Evolutionary conservation across 1,139 yeast species (phyloP).

Genomic region (Arxiozyma bovina): DNA sequence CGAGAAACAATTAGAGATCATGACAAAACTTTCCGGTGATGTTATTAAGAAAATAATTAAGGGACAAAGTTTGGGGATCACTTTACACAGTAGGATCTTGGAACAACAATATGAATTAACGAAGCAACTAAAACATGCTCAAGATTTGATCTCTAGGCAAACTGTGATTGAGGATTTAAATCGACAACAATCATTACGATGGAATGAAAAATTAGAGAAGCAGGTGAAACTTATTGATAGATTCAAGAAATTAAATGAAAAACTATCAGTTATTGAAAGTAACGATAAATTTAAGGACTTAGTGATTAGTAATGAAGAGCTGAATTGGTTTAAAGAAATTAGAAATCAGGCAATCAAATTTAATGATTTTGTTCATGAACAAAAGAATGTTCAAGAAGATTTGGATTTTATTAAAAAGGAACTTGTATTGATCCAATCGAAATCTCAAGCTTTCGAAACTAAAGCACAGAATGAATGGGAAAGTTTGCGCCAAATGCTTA

Average conservation of each 20-base stretch:
- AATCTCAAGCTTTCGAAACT: conserved; percentile 2
- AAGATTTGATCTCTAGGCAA: conserved; percentile 13
- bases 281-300: conserved; percentile 18
- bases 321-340: conserved; percentile 40
- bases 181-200: conserved; percentile 8
- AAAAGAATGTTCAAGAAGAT: conserved; percentile 17
- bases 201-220: conserved; percentile 19
- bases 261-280: conserved; percentile 18
- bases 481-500: conserved; percentile 18
- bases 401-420: conserved; percentile 18
- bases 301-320: conserved; percentile 36
- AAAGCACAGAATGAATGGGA: conserved; percentile 17
- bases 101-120: conserved; percentile 32
- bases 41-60: conserved; percentile 16
- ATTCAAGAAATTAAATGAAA: conserved; percentile 26
- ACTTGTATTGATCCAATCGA: conserved; percentile 1
- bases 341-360: conserved; percentile 29
- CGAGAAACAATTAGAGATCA: conserved; percentile 22
- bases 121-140: conserved; percentile 32
- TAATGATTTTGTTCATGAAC: conserved; percentile 26
- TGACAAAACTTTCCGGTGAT: conserved; percentile 21
- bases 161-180: conserved; percentile 4
- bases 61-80: conserved; percentile 22
- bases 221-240: conserved; percentile 32
- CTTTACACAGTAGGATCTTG: conserved; percentile 28